These are phyloP conservation scores for Aureobasidium mangrovei DNA, from an alignment of 2,329 filamentous ascomycete genomes.

Conservation along the genomic window DNA sequence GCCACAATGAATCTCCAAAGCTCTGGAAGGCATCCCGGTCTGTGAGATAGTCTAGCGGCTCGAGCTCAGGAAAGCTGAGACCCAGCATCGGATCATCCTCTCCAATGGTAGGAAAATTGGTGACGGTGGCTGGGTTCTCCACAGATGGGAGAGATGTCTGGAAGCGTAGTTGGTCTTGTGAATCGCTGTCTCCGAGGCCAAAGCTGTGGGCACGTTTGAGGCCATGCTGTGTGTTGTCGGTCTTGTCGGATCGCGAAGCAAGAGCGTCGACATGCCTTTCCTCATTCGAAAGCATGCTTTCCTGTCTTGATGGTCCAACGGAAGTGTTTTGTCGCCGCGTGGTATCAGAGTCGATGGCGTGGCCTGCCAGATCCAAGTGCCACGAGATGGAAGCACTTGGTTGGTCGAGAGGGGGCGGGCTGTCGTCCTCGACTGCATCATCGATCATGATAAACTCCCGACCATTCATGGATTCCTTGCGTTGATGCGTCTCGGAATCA, in stretches of 20 bases:
- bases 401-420: not conserved
- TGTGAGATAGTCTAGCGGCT: conserved; percentile 1
- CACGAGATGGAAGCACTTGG: not conserved
- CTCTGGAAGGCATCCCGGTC: not conserved
- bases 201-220: not conserved
- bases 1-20: conserved; percentile 10
- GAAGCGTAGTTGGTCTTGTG: not conserved
- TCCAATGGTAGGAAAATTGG: not conserved
- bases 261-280: no score
- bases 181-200: not conserved
- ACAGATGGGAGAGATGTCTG: not conserved
- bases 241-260: not conserved
- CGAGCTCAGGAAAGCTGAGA: not conserved
- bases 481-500: conserved; percentile 21
- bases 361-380: not conserved
- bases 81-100: not conserved
- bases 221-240: not conserved
- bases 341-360: not conserved
- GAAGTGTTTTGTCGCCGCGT: no score
- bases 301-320: no score
- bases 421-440: not conserved
- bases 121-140: not conserved
- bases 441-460: not conserved
- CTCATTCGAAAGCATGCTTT: no score
- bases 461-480: conserved; percentile 9